These are phyloP conservation scores for Calonectria hongkongensis DNA, from an alignment of 2,329 filamentous ascomycete species.

Conservation along the genomic window DNA sequence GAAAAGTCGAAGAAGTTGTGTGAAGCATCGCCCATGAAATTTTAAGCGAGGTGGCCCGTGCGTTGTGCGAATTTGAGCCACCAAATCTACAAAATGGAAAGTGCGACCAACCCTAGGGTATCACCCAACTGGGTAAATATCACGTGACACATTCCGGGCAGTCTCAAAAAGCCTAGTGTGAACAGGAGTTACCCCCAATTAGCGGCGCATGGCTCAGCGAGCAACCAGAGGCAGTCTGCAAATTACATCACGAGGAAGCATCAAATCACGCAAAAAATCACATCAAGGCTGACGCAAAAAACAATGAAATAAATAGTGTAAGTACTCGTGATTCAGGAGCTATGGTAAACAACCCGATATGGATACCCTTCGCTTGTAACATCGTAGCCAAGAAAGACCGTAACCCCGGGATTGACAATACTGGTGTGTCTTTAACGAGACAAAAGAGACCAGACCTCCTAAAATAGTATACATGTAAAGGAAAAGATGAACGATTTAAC, in stretches of 20 bases:
- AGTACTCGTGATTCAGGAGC: slow-evolving; percentile 46
- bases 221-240: neutral
- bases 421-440: slow-evolving; percentile 44
- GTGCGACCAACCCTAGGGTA: slow-evolving; percentile 32
- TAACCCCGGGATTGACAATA: slow-evolving; percentile 47
- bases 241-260: neutral
- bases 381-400: slow-evolving; percentile 58
- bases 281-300: neutral
- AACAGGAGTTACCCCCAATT: no score
- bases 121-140: neutral
- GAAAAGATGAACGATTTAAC: slow-evolving; percentile 42
- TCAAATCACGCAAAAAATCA: neutral
- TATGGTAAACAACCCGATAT: slow-evolving; percentile 48
- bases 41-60: slow-evolving; percentile 62
- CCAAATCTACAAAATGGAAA: neutral
- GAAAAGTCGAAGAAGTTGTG: slow-evolving; percentile 61
- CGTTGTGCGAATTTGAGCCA: slow-evolving; percentile 30
- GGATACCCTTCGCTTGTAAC: slow-evolving; percentile 55
- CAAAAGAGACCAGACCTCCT: slow-evolving; percentile 48
- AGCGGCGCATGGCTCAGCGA: neutral
- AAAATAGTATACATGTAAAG: slow-evolving; percentile 50
- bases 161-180: no score
- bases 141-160: slow-evolving; percentile 10
- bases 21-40: slow-evolving; percentile 53
- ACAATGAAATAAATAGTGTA: slow-evolving; percentile 22